Percentiles rank a stretch among this genome's conserved stretches.
phyloP scores from a whole-genome alignment of 2,329 filamentous ascomycete species.

The Ophiostoma himal-ulmi region DNA sequence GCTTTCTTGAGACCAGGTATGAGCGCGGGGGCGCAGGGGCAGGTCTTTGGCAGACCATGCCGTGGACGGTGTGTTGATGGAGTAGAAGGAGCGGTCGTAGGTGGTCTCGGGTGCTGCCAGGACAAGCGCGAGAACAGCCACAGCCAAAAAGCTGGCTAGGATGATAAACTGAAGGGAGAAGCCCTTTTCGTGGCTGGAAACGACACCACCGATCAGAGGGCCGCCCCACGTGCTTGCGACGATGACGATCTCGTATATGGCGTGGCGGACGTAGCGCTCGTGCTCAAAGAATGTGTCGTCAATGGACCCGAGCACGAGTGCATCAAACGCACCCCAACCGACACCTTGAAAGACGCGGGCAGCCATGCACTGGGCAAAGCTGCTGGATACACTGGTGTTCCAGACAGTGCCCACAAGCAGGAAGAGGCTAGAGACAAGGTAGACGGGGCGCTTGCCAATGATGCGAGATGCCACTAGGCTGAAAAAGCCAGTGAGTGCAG shows the following conservation, averaged over 20 bases:
- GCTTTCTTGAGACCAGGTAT: slow-evolving; percentile 25
- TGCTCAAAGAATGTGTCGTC: slow-evolving; percentile 56
- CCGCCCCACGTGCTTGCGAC: slow-evolving; percentile 48
- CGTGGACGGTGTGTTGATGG: slow-evolving; percentile 27
- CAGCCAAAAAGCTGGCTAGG: slow-evolving; percentile 43
- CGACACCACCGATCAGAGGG: slow-evolving; percentile 46
- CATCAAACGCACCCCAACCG: slow-evolving; percentile 56
- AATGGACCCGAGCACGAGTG: slow-evolving; percentile 47
- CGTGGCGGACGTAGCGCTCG: slow-evolving; percentile 42
- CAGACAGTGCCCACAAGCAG: slow-evolving; percentile 42
- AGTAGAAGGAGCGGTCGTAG: slow-evolving; percentile 40
- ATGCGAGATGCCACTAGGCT: slow-evolving; percentile 42
- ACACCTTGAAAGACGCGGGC: slow-evolving; percentile 51
- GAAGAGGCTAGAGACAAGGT: slow-evolving; percentile 42
- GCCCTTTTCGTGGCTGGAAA: slow-evolving; percentile 26
- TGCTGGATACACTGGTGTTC: slow-evolving; percentile 24
- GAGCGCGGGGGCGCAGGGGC: slow-evolving; percentile 28
- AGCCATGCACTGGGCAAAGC: slow-evolving; percentile 41
- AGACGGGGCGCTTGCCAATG: slow-evolving; percentile 50
- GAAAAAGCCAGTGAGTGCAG: slow-evolving; percentile 41
- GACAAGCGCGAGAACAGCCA: slow-evolving; percentile 38
- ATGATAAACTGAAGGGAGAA: slow-evolving; percentile 47
- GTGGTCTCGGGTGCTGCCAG: slow-evolving; percentile 49
- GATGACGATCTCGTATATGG: slow-evolving; percentile 42
- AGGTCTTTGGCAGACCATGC: slow-evolving; percentile 29